A percentile compares a stretch with the other conserved stretches of the same genome.
Evolutionary conservation across 108 stramenopile genomes (phyloP).

Genomic region (Nitzschia sp.): DNA sequence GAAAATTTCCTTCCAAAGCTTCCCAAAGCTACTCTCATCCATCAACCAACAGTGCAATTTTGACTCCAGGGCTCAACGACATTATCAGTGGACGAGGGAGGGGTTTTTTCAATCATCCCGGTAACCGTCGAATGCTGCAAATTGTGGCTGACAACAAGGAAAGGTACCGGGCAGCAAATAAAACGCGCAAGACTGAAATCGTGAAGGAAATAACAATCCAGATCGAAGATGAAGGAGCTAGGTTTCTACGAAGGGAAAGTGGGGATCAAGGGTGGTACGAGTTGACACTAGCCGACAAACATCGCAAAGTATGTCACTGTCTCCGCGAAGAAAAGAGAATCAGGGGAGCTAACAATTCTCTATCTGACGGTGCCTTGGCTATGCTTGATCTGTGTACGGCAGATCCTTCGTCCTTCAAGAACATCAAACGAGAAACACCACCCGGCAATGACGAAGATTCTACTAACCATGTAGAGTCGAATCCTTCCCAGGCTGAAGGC

Average conservation of each 20-base stretch:
- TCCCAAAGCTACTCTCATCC: too few species aligned
- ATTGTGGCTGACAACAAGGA: slow-evolving; percentile 19
- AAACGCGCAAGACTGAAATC: slow-evolving; percentile 19
- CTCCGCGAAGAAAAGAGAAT: slow-evolving; percentile 16
- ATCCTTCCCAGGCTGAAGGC: too few species aligned
- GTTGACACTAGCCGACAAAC: background rate
- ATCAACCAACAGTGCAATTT: too few species aligned
- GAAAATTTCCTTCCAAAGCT: too few species aligned
- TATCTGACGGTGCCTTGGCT: too few species aligned
- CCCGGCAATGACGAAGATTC: too few species aligned
- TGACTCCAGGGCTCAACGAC: background rate
- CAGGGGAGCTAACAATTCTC: background rate
- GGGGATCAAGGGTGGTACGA: slow-evolving; percentile 5
- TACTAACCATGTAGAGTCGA: too few species aligned
- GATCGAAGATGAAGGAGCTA: slow-evolving; percentile 22
- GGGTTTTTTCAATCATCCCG: slow-evolving; percentile 24
- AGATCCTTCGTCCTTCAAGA: too few species aligned
- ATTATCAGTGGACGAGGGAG: slow-evolving; percentile 21
- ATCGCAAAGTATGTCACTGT: slow-evolving; percentile 12
- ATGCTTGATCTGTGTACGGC: too few species aligned
- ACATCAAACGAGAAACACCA: too few species aligned
- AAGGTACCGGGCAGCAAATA: slow-evolving; percentile 13
- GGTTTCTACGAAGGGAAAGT: slow-evolving; percentile 13
- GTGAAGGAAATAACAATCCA: slow-evolving; percentile 18
- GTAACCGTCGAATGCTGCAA: slow-evolving; percentile 20